Evolutionary conservation across 345 rosid genomes (phyloP).

Genomic region (Cardiospermum halicacabum): DNA sequence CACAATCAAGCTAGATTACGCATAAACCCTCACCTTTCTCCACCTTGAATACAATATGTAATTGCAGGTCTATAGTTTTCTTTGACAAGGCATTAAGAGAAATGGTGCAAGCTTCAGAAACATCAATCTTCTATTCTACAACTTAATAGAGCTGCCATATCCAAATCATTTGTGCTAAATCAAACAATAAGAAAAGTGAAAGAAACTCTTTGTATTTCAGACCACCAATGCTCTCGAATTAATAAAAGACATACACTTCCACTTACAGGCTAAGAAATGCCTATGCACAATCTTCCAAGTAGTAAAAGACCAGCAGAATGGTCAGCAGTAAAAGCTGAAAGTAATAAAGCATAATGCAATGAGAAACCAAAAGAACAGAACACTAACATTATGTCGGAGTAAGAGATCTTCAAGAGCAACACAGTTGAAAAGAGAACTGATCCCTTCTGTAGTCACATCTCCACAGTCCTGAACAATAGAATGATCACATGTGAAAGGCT

Average conservation of each 20-base stretch:
- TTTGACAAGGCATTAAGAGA: not conserved
- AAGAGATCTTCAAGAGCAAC: conserved; percentile 65
- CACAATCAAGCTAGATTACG: too few species aligned
- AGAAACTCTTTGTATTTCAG: not conserved
- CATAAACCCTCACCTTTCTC: too few species aligned
- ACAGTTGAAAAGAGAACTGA: conserved; percentile 54
- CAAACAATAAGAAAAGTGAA: not conserved
- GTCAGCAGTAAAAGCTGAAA: not conserved
- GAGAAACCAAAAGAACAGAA: conserved; percentile 10
- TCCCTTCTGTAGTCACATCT: conserved; percentile 46
- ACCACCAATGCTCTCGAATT: not conserved
- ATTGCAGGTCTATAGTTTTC: too few species aligned
- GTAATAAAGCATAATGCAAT: not conserved
- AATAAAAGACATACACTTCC: conserved; percentile 3
- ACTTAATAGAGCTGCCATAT: not conserved
- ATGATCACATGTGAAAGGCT: not conserved
- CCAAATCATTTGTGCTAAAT: not conserved
- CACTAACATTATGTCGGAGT: conserved; percentile 74
- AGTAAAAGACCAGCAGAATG: not conserved
- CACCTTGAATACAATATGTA: too few species aligned
- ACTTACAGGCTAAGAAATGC: not conserved
- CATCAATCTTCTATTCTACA: not conserved
- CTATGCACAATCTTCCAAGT: not conserved
- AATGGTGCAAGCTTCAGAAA: not conserved
- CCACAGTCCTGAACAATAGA: conserved; percentile 59